Evolutionary conservation across 768 basidiomycete genomes (phyloP), one percentile per base, ranked within the genome.

Genomic region (Brasilioporus rufonigricans): DNA sequence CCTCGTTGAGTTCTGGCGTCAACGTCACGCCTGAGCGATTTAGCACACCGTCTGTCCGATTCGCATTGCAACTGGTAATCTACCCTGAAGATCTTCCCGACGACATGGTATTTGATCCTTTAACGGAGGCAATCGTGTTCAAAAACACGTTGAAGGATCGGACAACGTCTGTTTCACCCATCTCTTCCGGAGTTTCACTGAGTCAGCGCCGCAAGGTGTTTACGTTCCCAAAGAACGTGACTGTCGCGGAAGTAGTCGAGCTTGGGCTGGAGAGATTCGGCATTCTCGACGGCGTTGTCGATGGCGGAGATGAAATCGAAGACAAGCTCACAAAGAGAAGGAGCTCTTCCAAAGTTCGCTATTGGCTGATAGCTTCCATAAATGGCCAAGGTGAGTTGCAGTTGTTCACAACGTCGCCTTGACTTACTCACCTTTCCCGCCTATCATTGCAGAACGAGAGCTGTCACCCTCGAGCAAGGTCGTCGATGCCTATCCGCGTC

Each of bases 241-340:
- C 93, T 0, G 97, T 98, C 4, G 92, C 94, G 0, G 97, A 99
- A 71, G 94, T 95, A 14, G 93, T 97, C 36, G 97, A 99, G 70
- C 77, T 91, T 35, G 90, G 88, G 6, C 68, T 99, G 58, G 97
- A 98, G 65, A 75, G 93, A 54, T 98, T 98, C 65, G 97, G 97
- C 3, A 97, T 99, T 52, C 76, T 83, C 33, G 96, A 97, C 36
- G 97, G 95, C n/a, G 93, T 99, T 2, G 96, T 98, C 3, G 95
- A 98, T 69, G 97, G 97, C 2, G 97, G 97, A 1, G 97, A 99
- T 69, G 96, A 98, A 65, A 83, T 99, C 1, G 97, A 99, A 71
- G 96, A 98, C 67, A 94, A 96, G 68, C 76, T 86, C 32, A 78
- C 82, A 8, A 93, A 93, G 73, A 77, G 94, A 55, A 79, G 87